Conservation (phyloP, 768 basidiomycete genomes). For the Tylopilus subfusipes region DNA sequence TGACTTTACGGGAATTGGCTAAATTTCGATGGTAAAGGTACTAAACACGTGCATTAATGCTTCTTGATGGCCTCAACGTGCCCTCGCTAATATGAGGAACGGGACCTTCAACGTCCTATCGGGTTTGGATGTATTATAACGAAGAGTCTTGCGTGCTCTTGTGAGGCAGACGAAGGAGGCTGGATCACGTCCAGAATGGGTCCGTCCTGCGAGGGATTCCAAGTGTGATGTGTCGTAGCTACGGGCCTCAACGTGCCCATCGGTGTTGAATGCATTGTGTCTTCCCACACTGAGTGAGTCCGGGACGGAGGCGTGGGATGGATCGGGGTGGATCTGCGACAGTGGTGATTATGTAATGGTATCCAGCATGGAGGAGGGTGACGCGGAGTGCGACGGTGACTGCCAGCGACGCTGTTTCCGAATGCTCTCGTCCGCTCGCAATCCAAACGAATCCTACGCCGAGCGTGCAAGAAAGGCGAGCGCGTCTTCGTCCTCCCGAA, state of each 20-base stretch:
- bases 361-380: not conserved
- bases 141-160: slow-evolving; percentile 47
- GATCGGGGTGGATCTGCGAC: slow-evolving; percentile 7
- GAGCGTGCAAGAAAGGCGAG: slow-evolving; percentile 48
- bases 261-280: not conserved
- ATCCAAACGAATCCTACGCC: slow-evolving; percentile 53
- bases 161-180: slow-evolving; percentile 25
- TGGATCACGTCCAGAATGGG: slow-evolving; percentile 16
- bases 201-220: slow-evolving; percentile 1
- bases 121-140: slow-evolving; percentile 44
- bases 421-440: slow-evolving; percentile 35
- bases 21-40: slow-evolving; percentile 23
- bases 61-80: slow-evolving; percentile 73
- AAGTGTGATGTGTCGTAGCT: slow-evolving; percentile 12
- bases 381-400: slow-evolving; percentile 24
- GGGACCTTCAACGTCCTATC: slow-evolving; percentile 68
- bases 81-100: slow-evolving; percentile 57
- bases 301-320: slow-evolving; percentile 10
- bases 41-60: slow-evolving; percentile 19
- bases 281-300: too few relatives aligned
- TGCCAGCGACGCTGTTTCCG: slow-evolving; percentile 20
- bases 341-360: not conserved
- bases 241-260: slow-evolving; percentile 39
- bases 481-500: slow-evolving; percentile 2
- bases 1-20: not conserved